phyloP scores from a whole-genome alignment of 768 basidiomycete species.

The Lentinula edodes region DNA sequence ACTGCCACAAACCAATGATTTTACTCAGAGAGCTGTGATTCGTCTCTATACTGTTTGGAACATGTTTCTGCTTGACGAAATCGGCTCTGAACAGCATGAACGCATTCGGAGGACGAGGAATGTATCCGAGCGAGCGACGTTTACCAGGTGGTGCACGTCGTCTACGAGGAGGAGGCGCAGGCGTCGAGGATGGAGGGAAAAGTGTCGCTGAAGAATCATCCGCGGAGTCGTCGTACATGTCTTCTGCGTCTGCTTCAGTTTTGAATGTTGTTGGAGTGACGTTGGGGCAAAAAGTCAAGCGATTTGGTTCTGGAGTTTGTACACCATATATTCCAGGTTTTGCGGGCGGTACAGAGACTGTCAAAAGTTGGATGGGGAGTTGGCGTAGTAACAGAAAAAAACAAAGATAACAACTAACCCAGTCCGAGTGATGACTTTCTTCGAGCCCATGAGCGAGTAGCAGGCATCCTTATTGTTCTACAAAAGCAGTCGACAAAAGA shows the following conservation, averaged over 20 bases:
- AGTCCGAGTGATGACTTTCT: conserved; percentile 3
- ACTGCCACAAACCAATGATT: conserved; percentile 52
- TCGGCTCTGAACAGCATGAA: conserved; percentile 86
- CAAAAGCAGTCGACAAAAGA: conserved; percentile 2
- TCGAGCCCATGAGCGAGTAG: conserved; percentile 2
- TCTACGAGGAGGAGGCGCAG: conserved; percentile 32
- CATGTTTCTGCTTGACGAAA: conserved; percentile 75
- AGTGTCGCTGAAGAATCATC: conserved; percentile 22
- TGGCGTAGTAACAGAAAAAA: neutral
- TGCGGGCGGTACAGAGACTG: conserved; percentile 2
- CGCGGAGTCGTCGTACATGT: conserved; percentile 19
- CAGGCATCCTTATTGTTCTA: conserved; percentile 4
- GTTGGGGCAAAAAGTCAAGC: conserved; percentile 57
- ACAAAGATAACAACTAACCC: neutral
- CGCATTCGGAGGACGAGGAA: conserved; percentile 79
- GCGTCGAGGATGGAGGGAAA: conserved; percentile 46
- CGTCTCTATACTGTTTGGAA: conserved; percentile 72
- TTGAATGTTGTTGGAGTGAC: conserved; percentile 50
- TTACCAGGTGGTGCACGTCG: conserved; percentile 56
- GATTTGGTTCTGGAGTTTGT: neutral
- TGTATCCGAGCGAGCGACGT: conserved; percentile 55
- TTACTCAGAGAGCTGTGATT: conserved; percentile 71
- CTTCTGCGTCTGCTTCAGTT: conserved; percentile 22
- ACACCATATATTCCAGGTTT: conserved; percentile 5
- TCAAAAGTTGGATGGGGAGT: no score